A percentile compares a stretch with the other conserved stretches of the same genome.
phyloP scores from a whole-genome alignment of 345 rosid genomes.

The Eucalyptus tenuipes region DNA sequence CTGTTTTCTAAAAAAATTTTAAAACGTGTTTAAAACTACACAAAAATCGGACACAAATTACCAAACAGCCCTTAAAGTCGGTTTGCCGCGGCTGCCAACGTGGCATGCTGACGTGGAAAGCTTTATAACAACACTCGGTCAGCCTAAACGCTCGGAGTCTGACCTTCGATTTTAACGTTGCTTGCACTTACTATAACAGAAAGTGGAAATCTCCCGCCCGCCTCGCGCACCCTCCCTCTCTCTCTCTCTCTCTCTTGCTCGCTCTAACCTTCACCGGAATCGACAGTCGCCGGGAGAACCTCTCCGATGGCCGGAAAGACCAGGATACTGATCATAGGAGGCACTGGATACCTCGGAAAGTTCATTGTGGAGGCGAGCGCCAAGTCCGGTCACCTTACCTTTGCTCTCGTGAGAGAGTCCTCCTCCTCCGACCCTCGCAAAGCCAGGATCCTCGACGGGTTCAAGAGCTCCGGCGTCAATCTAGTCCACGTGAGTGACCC shows the following conservation, averaged over 20 bases:
- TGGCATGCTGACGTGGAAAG: not conserved
- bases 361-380: not conserved
- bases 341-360: constrained; percentile 1
- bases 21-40: no score
- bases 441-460: not conserved
- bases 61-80: no score
- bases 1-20: no score
- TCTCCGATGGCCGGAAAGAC: not conserved
- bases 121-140: not conserved
- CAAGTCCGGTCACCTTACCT: not conserved
- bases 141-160: not conserved
- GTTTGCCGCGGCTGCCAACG: not conserved
- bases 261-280: not conserved
- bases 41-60: no score
- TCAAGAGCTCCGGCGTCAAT: not conserved
- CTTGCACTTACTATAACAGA: not conserved
- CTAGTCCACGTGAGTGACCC: not conserved
- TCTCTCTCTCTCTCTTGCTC: not conserved
- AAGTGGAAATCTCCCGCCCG: not conserved
- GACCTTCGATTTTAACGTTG: not conserved
- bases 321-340: not conserved
- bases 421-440: not conserved
- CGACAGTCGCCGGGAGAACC: not conserved
- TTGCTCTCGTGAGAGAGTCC: not conserved
- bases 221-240: not conserved